Percentiles rank a stretch among this genome's conserved stretches.
Evolutionary conservation across 352 stramenopile genomes (phyloP).

Genomic region (Hyaloperonospora brassicae): DNA sequence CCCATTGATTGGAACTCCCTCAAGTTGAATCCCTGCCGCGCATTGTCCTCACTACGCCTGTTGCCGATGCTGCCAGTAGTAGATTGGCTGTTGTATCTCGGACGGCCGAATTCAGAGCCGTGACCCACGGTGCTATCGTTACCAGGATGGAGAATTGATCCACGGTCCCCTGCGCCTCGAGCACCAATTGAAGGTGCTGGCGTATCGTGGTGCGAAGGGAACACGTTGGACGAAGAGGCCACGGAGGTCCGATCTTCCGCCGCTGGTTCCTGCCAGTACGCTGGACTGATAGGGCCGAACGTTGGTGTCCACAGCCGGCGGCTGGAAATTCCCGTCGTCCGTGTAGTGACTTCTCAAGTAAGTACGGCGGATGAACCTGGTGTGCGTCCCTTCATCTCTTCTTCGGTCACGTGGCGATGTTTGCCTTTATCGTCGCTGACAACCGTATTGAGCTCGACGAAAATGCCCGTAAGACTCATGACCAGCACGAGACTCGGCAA

Average conservation of each 20-base stretch:
- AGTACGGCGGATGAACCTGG: slow-evolving; percentile 61
- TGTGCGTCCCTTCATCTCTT: slow-evolving; percentile 59
- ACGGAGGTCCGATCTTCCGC: slow-evolving; percentile 8
- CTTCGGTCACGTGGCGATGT: slow-evolving; percentile 25
- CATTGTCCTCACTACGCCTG: slow-evolving; percentile 21
- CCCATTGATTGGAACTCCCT: slow-evolving; percentile 38
- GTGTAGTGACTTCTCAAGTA: slow-evolving; percentile 63
- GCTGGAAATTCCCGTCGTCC: slow-evolving; percentile 24
- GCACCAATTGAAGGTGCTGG: slow-evolving; percentile 24
- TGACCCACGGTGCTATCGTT: slow-evolving; percentile 16
- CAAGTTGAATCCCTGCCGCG: slow-evolving; percentile 44
- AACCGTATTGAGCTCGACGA: slow-evolving; percentile 63
- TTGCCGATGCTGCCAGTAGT: slow-evolving; percentile 14
- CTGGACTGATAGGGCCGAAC: slow-evolving; percentile 3
- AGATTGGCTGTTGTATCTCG: slow-evolving; percentile 16
- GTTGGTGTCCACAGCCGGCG: slow-evolving; percentile 7
- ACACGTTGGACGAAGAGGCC: slow-evolving; percentile 42
- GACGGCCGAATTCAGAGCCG: slow-evolving; percentile 8
- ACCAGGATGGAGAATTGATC: slow-evolving; percentile 5
- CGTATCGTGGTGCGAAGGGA: slow-evolving; percentile 62
- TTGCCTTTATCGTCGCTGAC: slow-evolving; percentile 18
- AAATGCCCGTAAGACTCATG: slow-evolving; percentile 82
- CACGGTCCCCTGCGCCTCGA: slow-evolving; percentile 1
- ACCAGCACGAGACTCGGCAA: slow-evolving; percentile 84
- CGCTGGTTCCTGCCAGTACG: slow-evolving; percentile 3